Evolutionary conservation across 78 protist species (phyloP).

Genomic region (Chrysochromulina tobinii): DNA sequence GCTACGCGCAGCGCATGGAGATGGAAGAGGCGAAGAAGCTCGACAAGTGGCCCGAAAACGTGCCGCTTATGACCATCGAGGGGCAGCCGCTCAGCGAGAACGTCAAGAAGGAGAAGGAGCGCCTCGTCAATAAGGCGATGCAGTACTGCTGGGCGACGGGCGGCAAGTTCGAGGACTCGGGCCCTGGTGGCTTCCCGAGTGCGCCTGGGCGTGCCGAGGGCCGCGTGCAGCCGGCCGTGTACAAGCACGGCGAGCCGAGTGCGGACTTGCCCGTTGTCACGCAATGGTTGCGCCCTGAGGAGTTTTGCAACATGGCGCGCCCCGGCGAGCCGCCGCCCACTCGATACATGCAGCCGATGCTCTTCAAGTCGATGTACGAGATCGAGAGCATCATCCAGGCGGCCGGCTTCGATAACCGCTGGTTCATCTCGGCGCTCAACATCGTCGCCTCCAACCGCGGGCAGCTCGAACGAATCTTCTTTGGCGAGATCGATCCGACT

Average conservation of each 20-base stretch:
- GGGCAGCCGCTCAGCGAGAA: constrained; percentile 13
- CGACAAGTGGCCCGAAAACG: neutral
- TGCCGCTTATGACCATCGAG: constrained; percentile 19
- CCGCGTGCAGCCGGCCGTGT: neutral
- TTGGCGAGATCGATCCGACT: neutral
- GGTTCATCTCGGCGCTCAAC: constrained; percentile 10
- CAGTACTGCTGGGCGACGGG: neutral
- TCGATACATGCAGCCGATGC: neutral
- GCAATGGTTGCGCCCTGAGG: neutral
- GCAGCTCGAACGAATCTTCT: neutral
- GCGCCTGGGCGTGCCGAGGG: neutral
- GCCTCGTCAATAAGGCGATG: neutral
- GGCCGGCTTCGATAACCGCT: neutral
- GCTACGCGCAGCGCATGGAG: neutral
- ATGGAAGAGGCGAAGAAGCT: neutral
- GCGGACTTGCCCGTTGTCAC: constrained; percentile 10
- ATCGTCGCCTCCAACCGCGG: neutral
- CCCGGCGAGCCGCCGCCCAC: neutral
- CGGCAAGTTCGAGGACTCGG: neutral
- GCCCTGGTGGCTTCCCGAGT: neutral
- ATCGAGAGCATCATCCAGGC: neutral
- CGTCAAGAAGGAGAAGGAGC: neutral
- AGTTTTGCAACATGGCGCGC: neutral
- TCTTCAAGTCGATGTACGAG: neutral
- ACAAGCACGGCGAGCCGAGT: neutral